Base-by-base conservation (phyloP, 495 filamentous ascomycete genomes). In the Lasiosphaeria miniovina region DNA sequence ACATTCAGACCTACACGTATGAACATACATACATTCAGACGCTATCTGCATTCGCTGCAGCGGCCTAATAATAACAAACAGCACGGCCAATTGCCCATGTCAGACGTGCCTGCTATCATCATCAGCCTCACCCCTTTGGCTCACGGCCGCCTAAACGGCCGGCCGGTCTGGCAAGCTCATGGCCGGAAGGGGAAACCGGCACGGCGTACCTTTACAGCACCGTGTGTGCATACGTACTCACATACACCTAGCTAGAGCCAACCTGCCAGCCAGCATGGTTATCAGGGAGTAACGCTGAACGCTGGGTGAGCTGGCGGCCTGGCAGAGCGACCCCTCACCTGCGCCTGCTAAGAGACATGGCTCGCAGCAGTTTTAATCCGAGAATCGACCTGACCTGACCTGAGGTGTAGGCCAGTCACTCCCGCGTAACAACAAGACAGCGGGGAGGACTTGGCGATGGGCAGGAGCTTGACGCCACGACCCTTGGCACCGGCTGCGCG, bases 111-210 rank as follows among this genome's bases (percentile, higher is more conserved):
- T 15, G 33, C 45, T 31, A 5, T 35, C 12, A 62, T 61, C 52
- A 65, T 54, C 59, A 65, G 65, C 65, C 62, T 64, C 65, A 67
- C 59, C 7, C 15, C 43, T 48, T 33, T 46, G 53, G 36, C 41
- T 36, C 54, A 57, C 40, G 54, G 33, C 36, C 49, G 15, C n/a
- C 46, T 41, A 56, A 24, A 49, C 49, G 49, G 48, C 34, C 12
- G 4, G 40, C 38, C 12, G 38, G 24, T 24, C 24, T 41, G 38
- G 38, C 12, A 41, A 12, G 38, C 38, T 41, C 24, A 24, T 24
- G 24, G 38, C 38, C 7, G 12, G 12, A 12, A 41, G 38, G 38
- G 38, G 15, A 11, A n/a, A 4, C 43, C 5, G 43, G 43, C 8
- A 46, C 12, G 6, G 15, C 12, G 43, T 41, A n/a, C 12, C 24